Percentiles rank a stretch among this genome's conserved stretches.
These are phyloP conservation scores for Umbelopsis vinacea DNA, from an alignment of 192 early-diverging fungal species.

Conservation along the genomic window DNA sequence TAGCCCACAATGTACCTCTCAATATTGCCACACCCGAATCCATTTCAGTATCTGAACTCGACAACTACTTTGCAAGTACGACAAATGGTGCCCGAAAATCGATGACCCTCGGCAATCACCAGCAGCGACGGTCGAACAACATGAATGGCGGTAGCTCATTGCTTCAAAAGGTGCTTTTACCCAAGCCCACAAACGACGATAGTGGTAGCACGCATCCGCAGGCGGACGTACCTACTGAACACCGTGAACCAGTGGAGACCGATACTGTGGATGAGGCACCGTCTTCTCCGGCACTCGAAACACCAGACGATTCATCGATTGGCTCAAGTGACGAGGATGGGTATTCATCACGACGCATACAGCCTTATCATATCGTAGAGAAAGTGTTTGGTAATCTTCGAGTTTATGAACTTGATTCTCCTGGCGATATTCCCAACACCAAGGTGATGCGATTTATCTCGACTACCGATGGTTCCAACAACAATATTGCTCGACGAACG, in stretches of 20 bases:
- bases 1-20: constrained; percentile 16
- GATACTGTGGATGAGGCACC: constrained; percentile 33
- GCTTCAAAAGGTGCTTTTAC: constrained; percentile 34
- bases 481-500: constrained; percentile 32
- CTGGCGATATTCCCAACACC: constrained; percentile 34
- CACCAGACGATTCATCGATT: constrained; percentile 10
- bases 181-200: constrained; percentile 27
- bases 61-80: constrained; percentile 35
- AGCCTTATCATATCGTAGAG: constrained; percentile 18
- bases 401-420: constrained; percentile 36
- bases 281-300: constrained; percentile 35
- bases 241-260: constrained; percentile 29
- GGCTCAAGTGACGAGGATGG: constrained; percentile 1
- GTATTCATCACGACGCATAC: background rate
- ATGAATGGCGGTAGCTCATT: constrained; percentile 17
- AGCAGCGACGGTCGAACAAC: background rate
- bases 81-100: background rate
- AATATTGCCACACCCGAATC: constrained; percentile 45
- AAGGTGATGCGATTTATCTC: constrained; percentile 35
- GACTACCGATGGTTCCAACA: constrained; percentile 30
- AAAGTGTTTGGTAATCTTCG: constrained; percentile 28
- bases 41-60: constrained; percentile 41
- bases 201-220: constrained; percentile 30
- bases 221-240: constrained; percentile 32
- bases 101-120: background rate